Evolutionary conservation across 1,284 basidiomycete genomes (phyloP).

Genomic region (Pisolithus thermaeus): DNA sequence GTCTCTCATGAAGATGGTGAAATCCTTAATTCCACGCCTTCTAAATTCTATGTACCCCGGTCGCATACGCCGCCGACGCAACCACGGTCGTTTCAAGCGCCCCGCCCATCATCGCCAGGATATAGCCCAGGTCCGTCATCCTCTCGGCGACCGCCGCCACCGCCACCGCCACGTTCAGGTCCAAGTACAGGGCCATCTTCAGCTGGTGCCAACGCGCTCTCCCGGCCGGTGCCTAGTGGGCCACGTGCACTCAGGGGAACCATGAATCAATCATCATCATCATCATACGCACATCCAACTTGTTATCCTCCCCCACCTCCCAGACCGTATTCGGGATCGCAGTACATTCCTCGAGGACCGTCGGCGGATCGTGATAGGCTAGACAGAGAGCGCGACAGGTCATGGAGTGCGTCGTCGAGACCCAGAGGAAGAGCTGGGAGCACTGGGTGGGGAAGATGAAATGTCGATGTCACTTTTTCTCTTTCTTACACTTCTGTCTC

Average conservation of each 20-base stretch:
- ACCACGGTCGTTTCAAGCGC: slow-evolving; percentile 37
- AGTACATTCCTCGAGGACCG: slow-evolving; percentile 35
- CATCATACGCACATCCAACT: slow-evolving; percentile 8
- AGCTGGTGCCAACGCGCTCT: slow-evolving; percentile 15
- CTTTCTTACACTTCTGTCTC: slow-evolving; percentile 7
- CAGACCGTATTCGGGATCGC: slow-evolving; percentile 20
- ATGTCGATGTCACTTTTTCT: neutral
- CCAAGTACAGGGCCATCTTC: slow-evolving; percentile 21
- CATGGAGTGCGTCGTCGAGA: slow-evolving; percentile 19
- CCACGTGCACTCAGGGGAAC: slow-evolving; percentile 46
- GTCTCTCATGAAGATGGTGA: slow-evolving; percentile 51
- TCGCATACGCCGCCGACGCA: slow-evolving; percentile 42
- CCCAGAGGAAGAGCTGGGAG: slow-evolving; percentile 27
- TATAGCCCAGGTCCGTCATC: slow-evolving; percentile 20
- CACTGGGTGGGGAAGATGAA: slow-evolving; percentile 28
- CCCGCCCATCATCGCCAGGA: slow-evolving; percentile 21
- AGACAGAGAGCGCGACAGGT: slow-evolving; percentile 35
- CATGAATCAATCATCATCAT: slow-evolving; percentile 19
- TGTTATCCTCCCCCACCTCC: slow-evolving; percentile 17
- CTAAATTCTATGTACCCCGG: slow-evolving; percentile 31
- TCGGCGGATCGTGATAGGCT: slow-evolving; percentile 38
- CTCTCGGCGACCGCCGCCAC: slow-evolving; percentile 16
- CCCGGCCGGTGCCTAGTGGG: slow-evolving; percentile 42
- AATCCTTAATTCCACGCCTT: slow-evolving; percentile 35
- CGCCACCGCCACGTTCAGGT: slow-evolving; percentile 21